Conservation (phyloP, 129 eudicot species). For the Heracleum sosnowskyi region DNA sequence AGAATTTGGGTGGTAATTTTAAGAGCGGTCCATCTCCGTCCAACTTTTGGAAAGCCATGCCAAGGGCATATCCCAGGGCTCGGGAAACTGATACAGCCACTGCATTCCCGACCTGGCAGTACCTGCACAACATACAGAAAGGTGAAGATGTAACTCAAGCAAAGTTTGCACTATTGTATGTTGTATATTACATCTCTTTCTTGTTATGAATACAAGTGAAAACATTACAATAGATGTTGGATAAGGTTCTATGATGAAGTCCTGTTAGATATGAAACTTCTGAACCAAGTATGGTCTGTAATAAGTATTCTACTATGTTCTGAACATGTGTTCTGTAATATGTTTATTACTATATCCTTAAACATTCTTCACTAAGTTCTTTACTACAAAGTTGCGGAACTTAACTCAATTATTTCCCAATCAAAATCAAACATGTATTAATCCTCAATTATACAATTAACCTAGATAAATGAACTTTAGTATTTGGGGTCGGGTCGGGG, state of each 20-base stretch:
- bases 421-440: background rate
- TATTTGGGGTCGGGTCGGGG: background rate
- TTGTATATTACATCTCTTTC: background rate
- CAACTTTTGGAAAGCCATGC: conserved; percentile 61
- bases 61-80: conserved; percentile 73
- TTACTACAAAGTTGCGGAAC: background rate
- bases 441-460: background rate
- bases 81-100: conserved; percentile 74
- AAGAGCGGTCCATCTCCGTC: conserved; percentile 49
- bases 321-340: too few species aligned
- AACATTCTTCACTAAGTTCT: background rate
- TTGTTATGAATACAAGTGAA: background rate
- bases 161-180: background rate
- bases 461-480: background rate
- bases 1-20: conserved; percentile 62
- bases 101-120: conserved; percentile 89
- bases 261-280: background rate
- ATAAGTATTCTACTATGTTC: too few species aligned
- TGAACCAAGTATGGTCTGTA: background rate
- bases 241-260: background rate
- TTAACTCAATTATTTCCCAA: background rate
- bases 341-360: too few species aligned
- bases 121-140: conserved; percentile 25
- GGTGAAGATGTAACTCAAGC: background rate
- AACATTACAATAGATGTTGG: too few species aligned